These are phyloP conservation scores for Ophiostoma sp. DNA, from an alignment of 2,329 filamentous ascomycete genomes.

Conservation along the genomic window DNA sequence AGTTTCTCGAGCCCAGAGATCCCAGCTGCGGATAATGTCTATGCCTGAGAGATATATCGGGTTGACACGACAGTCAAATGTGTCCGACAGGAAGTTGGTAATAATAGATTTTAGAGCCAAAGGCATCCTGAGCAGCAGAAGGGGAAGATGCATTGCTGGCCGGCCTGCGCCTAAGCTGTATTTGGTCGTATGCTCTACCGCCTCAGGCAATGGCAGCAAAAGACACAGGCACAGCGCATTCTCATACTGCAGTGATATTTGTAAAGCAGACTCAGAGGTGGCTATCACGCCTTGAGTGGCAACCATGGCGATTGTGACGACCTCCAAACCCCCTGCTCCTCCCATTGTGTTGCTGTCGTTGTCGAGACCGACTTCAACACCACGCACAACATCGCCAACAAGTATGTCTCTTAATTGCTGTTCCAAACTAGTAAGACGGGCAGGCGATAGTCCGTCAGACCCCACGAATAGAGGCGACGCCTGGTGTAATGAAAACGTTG, in stretches of 20 bases:
- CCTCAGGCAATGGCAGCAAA: slow-evolving; percentile 39
- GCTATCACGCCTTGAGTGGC: slow-evolving; percentile 30
- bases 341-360: slow-evolving; percentile 37
- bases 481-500: slow-evolving; percentile 53
- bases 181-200: slow-evolving; percentile 16
- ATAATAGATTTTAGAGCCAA: slow-evolving; percentile 45
- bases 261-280: slow-evolving; percentile 34
- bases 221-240: slow-evolving; percentile 47
- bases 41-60: slow-evolving; percentile 46
- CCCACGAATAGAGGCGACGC: slow-evolving; percentile 50
- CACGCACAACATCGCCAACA: slow-evolving; percentile 55
- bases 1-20: slow-evolving; percentile 44
- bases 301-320: slow-evolving; percentile 47
- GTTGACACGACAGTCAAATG: slow-evolving; percentile 53
- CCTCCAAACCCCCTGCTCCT: slow-evolving; percentile 41
- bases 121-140: slow-evolving; percentile 53
- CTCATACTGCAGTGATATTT: slow-evolving; percentile 49
- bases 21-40: slow-evolving; percentile 46
- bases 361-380: slow-evolving; percentile 48
- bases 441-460: slow-evolving; percentile 34
- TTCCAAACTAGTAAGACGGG: slow-evolving; percentile 41
- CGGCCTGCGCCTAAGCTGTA: background rate
- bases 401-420: slow-evolving; percentile 49
- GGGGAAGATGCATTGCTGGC: slow-evolving; percentile 45
- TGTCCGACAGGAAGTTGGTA: slow-evolving; percentile 46